Base-by-base conservation (phyloP, 257 asterid species). In the Anisodus acutangulus region DNA sequence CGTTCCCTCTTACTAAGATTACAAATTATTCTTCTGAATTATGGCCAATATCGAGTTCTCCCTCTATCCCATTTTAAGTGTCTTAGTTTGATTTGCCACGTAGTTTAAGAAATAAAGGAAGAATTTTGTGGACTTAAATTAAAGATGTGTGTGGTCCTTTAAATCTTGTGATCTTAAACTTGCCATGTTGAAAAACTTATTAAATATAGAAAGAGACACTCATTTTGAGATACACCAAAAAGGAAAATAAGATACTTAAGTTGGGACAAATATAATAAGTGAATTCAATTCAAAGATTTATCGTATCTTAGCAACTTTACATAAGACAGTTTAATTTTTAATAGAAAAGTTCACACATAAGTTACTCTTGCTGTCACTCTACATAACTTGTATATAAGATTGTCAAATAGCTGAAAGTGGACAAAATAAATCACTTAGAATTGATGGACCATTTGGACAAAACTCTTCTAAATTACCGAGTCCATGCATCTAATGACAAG, bases 401-500 rank as follows among this genome's bases (percentile, higher is more conserved):
- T 13, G 13, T 4, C 62, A 19, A 49, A 74, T 22, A 45, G 81
- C 45, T 76, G 12, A 15, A 31, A 26, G 11, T 76, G 22, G 47
- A 26, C 81, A 51, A 53, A 78, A 78, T 53, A 7, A 54, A 31
- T 13, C 49, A 53, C 49, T 13, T 31, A 53, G 39, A 76, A 26
- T 22, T 76, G 45, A 76, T 51, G 64, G 64, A 78, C 82, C 64
- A 78, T 37, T 13, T 53, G 11, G 82, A 78, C 31, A 31, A 78
- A 78, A 51, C 3, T 53, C 31, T 12, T 26, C 64, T 26, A 26
- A 53, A 53, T 78, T 78, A 15, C 16, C 9, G 64, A 78, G 82
- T 26, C 64, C 82, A 78, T 78, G 82, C 82, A 78, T 53, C 49
- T 26, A 53, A 53, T 53, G 82, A 53, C 82, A 53, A 78, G 79